Base-by-base conservation (phyloP, 2,329 filamentous ascomycete species). In the Aspergillus ochraceus region DNA sequence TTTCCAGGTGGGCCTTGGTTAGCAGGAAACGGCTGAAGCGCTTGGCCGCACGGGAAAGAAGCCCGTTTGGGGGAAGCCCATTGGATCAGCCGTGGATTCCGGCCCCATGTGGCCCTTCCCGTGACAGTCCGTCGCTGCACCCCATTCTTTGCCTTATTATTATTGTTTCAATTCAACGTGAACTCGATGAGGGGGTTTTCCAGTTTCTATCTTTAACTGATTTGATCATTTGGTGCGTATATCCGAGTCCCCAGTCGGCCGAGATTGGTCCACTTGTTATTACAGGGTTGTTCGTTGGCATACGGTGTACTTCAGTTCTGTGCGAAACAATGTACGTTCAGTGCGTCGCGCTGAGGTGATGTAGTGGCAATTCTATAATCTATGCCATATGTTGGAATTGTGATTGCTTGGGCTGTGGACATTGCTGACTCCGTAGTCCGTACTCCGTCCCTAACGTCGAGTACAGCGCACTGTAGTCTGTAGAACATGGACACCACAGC, bases 41-140 rank as follows among this genome's bases (percentile, higher is more conserved):
- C 42, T n/a, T 46, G 39, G 42, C 58, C 47, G 58, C 42, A 51
- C 56, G 61, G 61, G 59, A 61, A 61, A 59, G 29, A 26, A 57
- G 54, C 52, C 52, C 26, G 22, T 60, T 51, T 26, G 50, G 53
- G 53, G 36, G 46, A 46, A 54, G 55, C 26, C 46, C 32, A 55
- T 55, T 55, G 53, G 53, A 49, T 55, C 53, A 20, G 14, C 42
- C 53, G 29, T 36, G 32, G 53, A 20, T 55, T 55, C 53, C 53
- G 53, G 51, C 57, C 46, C 57, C 54, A 60, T 57, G 57, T 60
- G 57, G 60, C 49, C 22, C 47, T 39, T 62, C 50, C 60, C 60
- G 57, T 57, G 57, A 57, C 47, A 60, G 19, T 56, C 47, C 42
- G 47, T 51, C 54, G 54, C 47, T 55, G 51, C 52, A 60, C 60